Percentiles rank a stretch among this genome's conserved stretches.
phyloP scores from a whole-genome alignment of 352 stramenopile species.

The Blastocystis sp. region DNA sequence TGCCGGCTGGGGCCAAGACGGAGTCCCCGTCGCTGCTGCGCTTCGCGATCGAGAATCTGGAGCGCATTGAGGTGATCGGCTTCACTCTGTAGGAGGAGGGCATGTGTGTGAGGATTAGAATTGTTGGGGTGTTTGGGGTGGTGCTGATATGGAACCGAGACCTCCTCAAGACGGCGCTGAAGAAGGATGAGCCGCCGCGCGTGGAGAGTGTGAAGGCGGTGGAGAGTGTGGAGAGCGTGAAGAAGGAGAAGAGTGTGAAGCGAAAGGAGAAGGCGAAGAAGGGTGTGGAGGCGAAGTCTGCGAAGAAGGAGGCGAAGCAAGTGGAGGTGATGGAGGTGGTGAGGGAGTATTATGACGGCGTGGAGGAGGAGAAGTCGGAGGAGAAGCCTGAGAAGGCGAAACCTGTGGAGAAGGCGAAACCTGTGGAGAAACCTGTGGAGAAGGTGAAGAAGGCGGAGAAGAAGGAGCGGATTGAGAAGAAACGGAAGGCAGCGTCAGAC shows the following conservation, averaged over 20 bases:
- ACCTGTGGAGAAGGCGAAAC: neutral
- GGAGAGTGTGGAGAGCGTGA: neutral
- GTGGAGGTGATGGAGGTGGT: no score
- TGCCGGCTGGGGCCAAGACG: neutral
- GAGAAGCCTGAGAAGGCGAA: neutral
- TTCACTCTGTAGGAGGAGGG: conserved; percentile 7
- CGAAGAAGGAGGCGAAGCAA: neutral
- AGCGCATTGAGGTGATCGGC: neutral
- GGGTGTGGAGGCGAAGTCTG: neutral
- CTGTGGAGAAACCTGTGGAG: neutral
- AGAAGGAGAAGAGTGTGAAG: neutral
- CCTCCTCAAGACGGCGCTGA: neutral
- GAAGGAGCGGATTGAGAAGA: neutral
- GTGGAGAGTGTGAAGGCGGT: no score
- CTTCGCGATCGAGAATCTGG: neutral
- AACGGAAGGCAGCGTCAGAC: neutral
- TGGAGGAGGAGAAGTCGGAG: neutral
- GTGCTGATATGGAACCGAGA: neutral
- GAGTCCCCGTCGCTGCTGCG: neutral
- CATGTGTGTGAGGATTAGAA: neutral
- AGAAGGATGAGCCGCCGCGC: conserved; percentile 21
- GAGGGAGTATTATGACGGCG: no score
- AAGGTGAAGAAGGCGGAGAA: neutral
- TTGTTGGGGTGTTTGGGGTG: neutral
- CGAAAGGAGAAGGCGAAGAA: neutral